Conservation (phyloP, 164 flowering plant species). For the Tetrastigma voinierianum region DNA sequence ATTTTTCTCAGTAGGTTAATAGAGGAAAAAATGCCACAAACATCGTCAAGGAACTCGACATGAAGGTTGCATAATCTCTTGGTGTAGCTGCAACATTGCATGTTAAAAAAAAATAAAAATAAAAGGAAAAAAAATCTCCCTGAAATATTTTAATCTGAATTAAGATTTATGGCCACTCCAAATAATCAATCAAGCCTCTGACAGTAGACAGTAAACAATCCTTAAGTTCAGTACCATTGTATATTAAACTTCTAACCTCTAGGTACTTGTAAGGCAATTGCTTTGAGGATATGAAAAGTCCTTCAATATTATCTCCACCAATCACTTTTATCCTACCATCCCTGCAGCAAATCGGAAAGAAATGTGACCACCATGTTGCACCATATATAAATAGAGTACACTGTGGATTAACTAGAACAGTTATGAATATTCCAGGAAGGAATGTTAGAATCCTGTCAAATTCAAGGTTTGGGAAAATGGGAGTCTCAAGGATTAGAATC, state of each 20-base stretch:
- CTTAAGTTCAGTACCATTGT: background rate
- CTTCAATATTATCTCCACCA: conserved; percentile 65
- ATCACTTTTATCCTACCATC: conserved; percentile 64
- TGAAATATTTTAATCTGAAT: no score
- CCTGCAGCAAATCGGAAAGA: conserved; percentile 23
- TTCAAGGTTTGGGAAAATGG: no score
- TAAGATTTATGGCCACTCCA: background rate
- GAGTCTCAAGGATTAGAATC: no score
- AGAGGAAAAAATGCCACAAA: background rate
- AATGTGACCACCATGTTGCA: background rate
- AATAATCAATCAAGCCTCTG: background rate
- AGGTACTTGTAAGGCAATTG: conserved; percentile 46
- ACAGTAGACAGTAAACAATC: background rate
- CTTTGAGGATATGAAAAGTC: conserved; percentile 47
- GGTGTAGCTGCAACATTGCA: no score
- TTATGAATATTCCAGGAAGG: no score
- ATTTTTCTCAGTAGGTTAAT: background rate
- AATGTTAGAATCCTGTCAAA: no score
- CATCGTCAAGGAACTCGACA: background rate
- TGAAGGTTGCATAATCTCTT: background rate
- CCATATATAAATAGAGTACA: no score
- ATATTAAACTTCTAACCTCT: conserved; percentile 31
- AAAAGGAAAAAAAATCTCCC: no score
- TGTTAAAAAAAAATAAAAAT: no score
- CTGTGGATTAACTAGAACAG: no score